Percentiles rank a stretch among this genome's conserved stretches.
Evolutionary conservation across 441 rosid species (phyloP).

Genomic region (Erodium texanum): DNA sequence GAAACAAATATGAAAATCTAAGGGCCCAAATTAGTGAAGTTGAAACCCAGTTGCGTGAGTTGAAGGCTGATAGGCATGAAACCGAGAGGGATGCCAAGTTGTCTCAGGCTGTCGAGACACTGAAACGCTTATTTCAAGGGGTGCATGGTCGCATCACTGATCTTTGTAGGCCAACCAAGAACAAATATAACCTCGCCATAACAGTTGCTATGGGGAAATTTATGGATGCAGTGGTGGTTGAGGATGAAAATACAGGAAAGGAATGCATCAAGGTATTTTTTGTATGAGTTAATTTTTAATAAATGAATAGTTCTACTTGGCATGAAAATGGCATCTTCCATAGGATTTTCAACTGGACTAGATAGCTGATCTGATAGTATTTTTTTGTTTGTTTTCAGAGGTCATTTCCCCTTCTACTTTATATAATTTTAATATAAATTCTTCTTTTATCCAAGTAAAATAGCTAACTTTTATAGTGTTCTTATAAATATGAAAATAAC

Average conservation of each 20-base stretch:
- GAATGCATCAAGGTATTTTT: conserved; percentile 88
- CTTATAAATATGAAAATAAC: not conserved
- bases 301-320: not conserved
- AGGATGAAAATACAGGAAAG: conserved; percentile 92
- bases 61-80: conserved; percentile 89
- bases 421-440: not conserved
- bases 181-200: conserved; percentile 94
- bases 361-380: not conserved
- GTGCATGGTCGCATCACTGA: conserved; percentile 99
- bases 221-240: conserved; percentile 98
- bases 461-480: not conserved
- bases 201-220: conserved; percentile 98
- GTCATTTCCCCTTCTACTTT: not conserved
- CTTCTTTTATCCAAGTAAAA: not conserved
- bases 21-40: conserved; percentile 71
- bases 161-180: conserved; percentile 87
- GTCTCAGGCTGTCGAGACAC: conserved; percentile 88
- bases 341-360: not conserved
- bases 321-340: not conserved
- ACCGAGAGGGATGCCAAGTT: conserved; percentile 84
- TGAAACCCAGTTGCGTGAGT: conserved; percentile 82
- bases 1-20: conserved; percentile 65
- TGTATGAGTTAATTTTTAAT: conserved; percentile 8
- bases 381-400: not conserved
- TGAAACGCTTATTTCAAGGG: conserved; percentile 84